Conservation (phyloP, 2,329 filamentous ascomycete genomes). For the Ascochyta koolunga region DNA sequence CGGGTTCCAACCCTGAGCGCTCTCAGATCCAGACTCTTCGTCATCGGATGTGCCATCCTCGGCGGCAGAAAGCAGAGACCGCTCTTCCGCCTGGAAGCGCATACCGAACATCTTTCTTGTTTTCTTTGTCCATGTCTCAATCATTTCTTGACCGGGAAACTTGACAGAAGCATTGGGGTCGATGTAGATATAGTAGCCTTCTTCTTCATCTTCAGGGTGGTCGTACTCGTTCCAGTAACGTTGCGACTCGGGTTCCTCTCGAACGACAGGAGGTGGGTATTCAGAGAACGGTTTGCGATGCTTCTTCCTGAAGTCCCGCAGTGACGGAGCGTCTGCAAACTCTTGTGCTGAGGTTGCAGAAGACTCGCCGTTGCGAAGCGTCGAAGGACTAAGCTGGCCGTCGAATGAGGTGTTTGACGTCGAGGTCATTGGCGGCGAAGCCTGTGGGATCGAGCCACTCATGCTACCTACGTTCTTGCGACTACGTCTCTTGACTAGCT, state of each 20-base stretch:
- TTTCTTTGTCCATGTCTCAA: slow-evolving; percentile 52
- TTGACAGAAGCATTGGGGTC: slow-evolving; percentile 67
- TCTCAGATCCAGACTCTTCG: slow-evolving; percentile 57
- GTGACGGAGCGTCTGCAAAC: slow-evolving; percentile 46
- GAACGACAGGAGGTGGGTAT: slow-evolving; percentile 27
- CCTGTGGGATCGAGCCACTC: slow-evolving; percentile 27
- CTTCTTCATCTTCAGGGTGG: slow-evolving; percentile 68
- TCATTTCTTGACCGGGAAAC: slow-evolving; percentile 68
- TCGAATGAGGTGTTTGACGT: slow-evolving; percentile 49
- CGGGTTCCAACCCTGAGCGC: slow-evolving; percentile 36
- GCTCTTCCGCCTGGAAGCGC: slow-evolving; percentile 27
- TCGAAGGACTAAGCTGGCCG: slow-evolving; percentile 40
- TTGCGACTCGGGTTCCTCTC: slow-evolving; percentile 24
- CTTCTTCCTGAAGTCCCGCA: slow-evolving; percentile 54
- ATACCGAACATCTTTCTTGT: slow-evolving; percentile 35
- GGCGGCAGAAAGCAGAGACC: slow-evolving; percentile 36
- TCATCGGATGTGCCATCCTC: slow-evolving; percentile 57
- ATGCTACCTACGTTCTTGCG: slow-evolving; percentile 33
- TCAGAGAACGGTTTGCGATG: slow-evolving; percentile 41
- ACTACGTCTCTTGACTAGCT: slow-evolving; percentile 38
- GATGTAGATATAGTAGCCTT: slow-evolving; percentile 75
- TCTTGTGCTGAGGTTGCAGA: slow-evolving; percentile 45
- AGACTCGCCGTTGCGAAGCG: slow-evolving; percentile 39
- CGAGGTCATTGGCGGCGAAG: slow-evolving; percentile 43
- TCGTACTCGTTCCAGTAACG: slow-evolving; percentile 89